Evolutionary conservation across 805 yeast species (phyloP), one percentile per base, ranked within the genome.

Genomic region (Sugiyamaella marilandica): DNA sequence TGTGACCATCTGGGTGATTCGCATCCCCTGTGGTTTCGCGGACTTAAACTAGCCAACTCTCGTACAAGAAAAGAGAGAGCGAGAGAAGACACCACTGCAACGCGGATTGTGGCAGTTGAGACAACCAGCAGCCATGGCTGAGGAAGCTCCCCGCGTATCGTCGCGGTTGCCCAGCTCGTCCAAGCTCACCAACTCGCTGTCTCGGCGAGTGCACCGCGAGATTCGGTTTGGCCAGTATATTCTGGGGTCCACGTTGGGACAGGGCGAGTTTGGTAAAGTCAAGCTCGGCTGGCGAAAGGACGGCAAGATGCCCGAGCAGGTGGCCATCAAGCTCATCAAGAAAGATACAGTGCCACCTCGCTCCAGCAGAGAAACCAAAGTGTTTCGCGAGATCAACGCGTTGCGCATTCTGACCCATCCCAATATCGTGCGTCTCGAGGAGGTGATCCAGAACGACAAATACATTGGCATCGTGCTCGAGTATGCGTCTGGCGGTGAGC

Each of bases 251-350:
- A 92, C 99, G 0, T 73, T 94, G 11, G 99, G 99, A 33, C 97
- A 94, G 71, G 99, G 99, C 47, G 99, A 94, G 66, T 94, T 94
- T 69, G 99, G 99, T 54, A 92, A 94, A 69, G 99, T 94, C 54
- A 94, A 92, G 67, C 75, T 94, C 19, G 98, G 97, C 11, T 92
- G 97, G 97, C 77, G 95, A 55, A 87, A 87, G 66, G 91, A 83
- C 62, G 90, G 89, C 16, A 59, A 62, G 32, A 61, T 50, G 51
- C 69, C 69, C 26, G 69, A 67, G 72, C 81, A 64, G 80, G 82
- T 54, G 18, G 99, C 99, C 45, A 90, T 94, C 62, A 94, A 94
- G 65, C 80, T 94, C 56, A 89, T 94, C 54, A 82, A 91, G 62
- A 78, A 96, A 62, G 96, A 90, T 55, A 82, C 89, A 10, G 84